Percentiles rank a stretch among this genome's conserved stretches.
phyloP scores from a whole-genome alignment of 257 asterid genomes.

The Ajuga chamaepitys region DNA sequence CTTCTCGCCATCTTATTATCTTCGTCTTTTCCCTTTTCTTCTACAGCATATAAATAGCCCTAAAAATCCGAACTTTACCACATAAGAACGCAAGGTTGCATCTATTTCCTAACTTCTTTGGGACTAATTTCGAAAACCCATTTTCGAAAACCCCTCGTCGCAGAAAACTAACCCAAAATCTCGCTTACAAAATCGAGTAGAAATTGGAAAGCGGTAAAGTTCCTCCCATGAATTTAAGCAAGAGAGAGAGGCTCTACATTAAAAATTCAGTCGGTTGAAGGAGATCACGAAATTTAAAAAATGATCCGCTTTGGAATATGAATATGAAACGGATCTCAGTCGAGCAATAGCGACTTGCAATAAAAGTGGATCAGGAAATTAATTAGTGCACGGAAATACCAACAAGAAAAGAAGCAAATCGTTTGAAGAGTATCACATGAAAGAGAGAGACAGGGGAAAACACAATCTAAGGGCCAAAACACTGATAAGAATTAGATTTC shows the following conservation, averaged over 20 bases:
- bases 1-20: slow-evolving; percentile 34
- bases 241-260: neutral
- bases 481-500: neutral
- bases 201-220: slow-evolving; percentile 3
- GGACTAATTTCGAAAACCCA: slow-evolving; percentile 7
- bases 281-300: neutral
- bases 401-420: neutral
- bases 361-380: slow-evolving; percentile 15
- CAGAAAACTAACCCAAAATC: neutral
- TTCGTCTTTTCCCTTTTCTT: neutral
- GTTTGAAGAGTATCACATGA: neutral
- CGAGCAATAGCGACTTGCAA: slow-evolving; percentile 4
- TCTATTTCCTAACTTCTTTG: slow-evolving; percentile 1
- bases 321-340: slow-evolving; percentile 20
- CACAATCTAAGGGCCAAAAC: neutral
- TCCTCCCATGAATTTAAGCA: neutral
- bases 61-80: slow-evolving; percentile 2
- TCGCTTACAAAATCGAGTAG: neutral
- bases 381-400: neutral
- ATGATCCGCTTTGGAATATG: neutral
- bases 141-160: slow-evolving; percentile 4
- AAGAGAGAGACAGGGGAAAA: neutral
- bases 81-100: slow-evolving; percentile 13
- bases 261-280: neutral
- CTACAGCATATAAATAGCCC: neutral